Conservation (phyloP, 257 asterid species). For the Nicotiana benthamiana region DNA sequence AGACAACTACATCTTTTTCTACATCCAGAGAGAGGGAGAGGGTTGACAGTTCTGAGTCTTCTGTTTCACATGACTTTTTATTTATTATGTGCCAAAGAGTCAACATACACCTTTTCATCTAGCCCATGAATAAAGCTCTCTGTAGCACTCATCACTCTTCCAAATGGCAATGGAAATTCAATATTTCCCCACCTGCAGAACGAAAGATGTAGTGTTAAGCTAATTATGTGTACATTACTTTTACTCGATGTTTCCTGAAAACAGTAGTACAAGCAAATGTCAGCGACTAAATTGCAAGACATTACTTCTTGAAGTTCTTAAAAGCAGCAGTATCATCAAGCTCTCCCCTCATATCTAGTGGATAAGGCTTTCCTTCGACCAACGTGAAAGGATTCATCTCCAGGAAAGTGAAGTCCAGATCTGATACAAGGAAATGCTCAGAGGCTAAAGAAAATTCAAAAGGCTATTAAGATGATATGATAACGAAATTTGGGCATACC, state of each 20-base stretch:
- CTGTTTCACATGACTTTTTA: not conserved
- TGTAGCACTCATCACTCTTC: conserved; percentile 79
- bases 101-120: conserved; percentile 63
- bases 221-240: conserved; percentile 46
- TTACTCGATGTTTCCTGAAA: conserved; percentile 43
- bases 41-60: not conserved
- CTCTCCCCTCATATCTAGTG: conserved; percentile 95
- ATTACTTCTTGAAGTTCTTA: conserved; percentile 86
- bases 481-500: conserved; percentile 26
- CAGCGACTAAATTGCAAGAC: not conserved
- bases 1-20: not conserved
- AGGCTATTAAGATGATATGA: not conserved
- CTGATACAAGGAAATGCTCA: conserved; percentile 18
- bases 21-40: not conserved
- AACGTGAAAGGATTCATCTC: conserved; percentile 95
- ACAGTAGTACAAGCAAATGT: not conserved
- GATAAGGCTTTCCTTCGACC: conserved; percentile 84
- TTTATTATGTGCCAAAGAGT: not conserved
- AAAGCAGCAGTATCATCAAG: conserved; percentile 93
- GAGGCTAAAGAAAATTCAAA: not conserved
- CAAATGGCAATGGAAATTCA: conserved; percentile 85
- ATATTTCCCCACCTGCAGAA: conserved; percentile 74
- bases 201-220: conserved; percentile 43
- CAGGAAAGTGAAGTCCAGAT: conserved; percentile 88
- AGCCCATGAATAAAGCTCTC: conserved; percentile 78